Conservation (phyloP, 768 basidiomycete species). For the Crepidotus variabilis region DNA sequence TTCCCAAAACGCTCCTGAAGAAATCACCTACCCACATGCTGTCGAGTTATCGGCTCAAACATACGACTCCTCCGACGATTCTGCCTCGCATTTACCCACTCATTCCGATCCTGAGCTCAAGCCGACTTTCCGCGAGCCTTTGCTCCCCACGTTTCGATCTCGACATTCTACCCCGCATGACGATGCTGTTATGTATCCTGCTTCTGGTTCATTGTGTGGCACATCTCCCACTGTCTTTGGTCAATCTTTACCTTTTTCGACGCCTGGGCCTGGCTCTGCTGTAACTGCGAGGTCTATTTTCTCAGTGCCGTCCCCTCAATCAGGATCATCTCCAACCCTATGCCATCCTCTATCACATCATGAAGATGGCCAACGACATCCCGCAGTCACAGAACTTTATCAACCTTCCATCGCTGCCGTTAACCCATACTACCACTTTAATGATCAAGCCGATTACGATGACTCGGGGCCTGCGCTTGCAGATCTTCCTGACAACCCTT, state of each 20-base stretch:
- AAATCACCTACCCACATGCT: not conserved
- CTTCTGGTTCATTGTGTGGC: not conserved
- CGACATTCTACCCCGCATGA: not conserved
- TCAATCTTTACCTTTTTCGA: conserved; percentile 21
- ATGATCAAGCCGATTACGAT: conserved; percentile 13
- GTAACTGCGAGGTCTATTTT: conserved; percentile 8
- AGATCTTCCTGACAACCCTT: conserved; percentile 9
- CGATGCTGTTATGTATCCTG: not conserved
- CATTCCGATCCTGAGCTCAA: not conserved
- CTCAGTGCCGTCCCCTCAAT: conserved; percentile 10
- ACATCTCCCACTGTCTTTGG: not conserved
- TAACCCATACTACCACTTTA: not conserved
- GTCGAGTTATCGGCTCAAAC: not conserved
- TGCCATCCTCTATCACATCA: conserved; percentile 8
- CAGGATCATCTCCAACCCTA: conserved; percentile 17
- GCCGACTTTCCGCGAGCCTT: not conserved
- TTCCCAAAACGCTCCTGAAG: not conserved
- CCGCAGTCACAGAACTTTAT: not conserved
- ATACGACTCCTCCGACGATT: not conserved
- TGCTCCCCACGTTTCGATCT: not conserved
- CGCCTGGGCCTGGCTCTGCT: conserved; percentile 22
- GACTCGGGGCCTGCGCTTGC: conserved; percentile 12
- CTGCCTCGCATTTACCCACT: not conserved
- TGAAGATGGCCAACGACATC: not conserved
- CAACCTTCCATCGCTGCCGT: not conserved